Evolutionary conservation across 2,329 filamentous ascomycete species (phyloP).

Genomic region (Chrysosphaeria jannelii): DNA sequence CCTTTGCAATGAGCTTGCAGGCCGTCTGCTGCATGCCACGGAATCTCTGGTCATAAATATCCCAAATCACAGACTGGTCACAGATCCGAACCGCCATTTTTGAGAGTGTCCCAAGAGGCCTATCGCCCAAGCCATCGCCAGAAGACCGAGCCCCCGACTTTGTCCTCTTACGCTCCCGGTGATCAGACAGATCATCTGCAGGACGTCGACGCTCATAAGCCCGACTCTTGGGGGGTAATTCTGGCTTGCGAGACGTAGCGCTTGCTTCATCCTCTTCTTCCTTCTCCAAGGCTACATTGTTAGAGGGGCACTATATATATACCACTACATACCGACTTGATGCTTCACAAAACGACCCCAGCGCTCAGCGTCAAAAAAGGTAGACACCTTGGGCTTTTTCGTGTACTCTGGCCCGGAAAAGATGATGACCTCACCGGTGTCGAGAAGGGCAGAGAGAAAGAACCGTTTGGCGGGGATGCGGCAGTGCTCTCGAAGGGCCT

Average conservation of each 20-base stretch:
- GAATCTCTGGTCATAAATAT: constrained; percentile 30
- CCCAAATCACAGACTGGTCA: constrained; percentile 21
- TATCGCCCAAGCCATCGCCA: too few species aligned
- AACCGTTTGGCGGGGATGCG: constrained; percentile 19
- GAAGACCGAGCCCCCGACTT: too few species aligned
- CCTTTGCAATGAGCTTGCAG: constrained; percentile 43
- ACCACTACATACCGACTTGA: too few species aligned
- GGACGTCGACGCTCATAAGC: too few species aligned
- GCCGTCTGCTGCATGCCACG: constrained; percentile 37
- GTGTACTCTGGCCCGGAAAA: constrained; percentile 15
- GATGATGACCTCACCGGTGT: constrained; percentile 15
- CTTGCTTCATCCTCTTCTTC: too few species aligned
- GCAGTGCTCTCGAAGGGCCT: constrained; percentile 20
- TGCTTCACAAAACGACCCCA: constrained; percentile 11
- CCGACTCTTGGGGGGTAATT: too few species aligned
- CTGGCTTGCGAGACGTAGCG: too few species aligned
- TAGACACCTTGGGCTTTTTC: constrained; percentile 11
- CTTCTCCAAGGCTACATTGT: too few species aligned
- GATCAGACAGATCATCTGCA: too few species aligned
- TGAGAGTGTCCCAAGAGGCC: too few species aligned
- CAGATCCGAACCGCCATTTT: constrained; percentile 20
- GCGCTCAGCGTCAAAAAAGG: constrained; percentile 16
- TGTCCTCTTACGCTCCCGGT: too few species aligned
- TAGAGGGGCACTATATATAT: too few species aligned
- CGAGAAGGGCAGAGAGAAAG: constrained; percentile 19